Evolutionary conservation across 1,139 yeast genomes (phyloP).

Genomic region (Pneumocystis canis): DNA sequence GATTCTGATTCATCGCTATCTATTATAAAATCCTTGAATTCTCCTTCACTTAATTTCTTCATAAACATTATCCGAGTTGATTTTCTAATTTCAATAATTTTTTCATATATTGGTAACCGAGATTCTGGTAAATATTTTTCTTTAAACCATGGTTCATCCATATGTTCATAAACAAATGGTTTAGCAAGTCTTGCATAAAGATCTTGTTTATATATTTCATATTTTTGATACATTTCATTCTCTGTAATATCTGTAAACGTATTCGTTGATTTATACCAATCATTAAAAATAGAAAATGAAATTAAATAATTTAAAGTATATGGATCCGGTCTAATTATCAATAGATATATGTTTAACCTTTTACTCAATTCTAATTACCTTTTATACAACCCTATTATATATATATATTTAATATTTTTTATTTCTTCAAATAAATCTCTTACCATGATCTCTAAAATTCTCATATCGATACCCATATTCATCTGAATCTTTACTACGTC

Average conservation of each 20-base stretch:
- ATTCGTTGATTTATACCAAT: constrained; percentile 10
- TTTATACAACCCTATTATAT: not conserved
- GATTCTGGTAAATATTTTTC: constrained; percentile 13
- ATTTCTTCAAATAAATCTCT: not conserved
- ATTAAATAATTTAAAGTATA: constrained; percentile 7
- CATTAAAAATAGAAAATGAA: constrained; percentile 9
- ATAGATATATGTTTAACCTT: not conserved
- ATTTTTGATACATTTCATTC: constrained; percentile 2
- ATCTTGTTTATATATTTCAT: constrained; percentile 15
- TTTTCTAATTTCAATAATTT: constrained; percentile 4
- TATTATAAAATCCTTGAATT: constrained; percentile 11
- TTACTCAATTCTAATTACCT: not conserved
- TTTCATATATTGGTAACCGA: not conserved
- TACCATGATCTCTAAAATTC: not conserved
- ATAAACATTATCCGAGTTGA: constrained; percentile 5
- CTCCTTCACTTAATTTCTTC: constrained; percentile 11
- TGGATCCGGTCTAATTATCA: constrained; percentile 5
- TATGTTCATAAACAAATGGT: constrained; percentile 15
- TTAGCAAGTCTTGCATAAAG: constrained; percentile 16
- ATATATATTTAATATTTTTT: not conserved
- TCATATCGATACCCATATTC: not conserved
- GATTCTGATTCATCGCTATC: constrained; percentile 6
- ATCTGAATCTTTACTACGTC: not conserved
- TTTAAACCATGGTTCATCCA: constrained; percentile 15
- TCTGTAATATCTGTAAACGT: constrained; percentile 4